These are phyloP conservation scores for Colletotrichum coccodes DNA, from an alignment of 2,329 filamentous ascomycete genomes.

Conservation along the genomic window DNA sequence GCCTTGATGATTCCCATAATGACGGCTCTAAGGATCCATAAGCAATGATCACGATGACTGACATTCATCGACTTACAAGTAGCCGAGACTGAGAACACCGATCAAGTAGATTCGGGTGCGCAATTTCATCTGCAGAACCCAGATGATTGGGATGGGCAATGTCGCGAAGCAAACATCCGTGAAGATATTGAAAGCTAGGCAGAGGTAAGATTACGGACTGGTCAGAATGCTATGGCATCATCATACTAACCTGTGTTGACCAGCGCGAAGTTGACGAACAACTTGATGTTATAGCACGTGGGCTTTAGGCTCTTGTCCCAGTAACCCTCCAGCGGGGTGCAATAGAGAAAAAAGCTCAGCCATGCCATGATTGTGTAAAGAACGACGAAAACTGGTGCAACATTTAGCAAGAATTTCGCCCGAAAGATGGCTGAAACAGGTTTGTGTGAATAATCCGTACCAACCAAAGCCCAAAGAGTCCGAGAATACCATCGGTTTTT, in stretches of 20 bases:
- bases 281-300: conserved; percentile 32
- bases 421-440: neutral
- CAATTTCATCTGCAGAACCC: conserved; percentile 51
- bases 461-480: conserved; percentile 37
- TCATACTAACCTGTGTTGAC: conserved; percentile 24
- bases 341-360: conserved; percentile 38
- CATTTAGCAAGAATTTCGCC: neutral
- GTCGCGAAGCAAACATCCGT: conserved; percentile 56
- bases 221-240: no score
- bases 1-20: conserved; percentile 51
- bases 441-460: conserved; percentile 12
- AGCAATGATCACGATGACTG: neutral
- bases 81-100: conserved; percentile 52
- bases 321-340: conserved; percentile 35
- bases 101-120: conserved; percentile 50
- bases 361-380: conserved; percentile 36
- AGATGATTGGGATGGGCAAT: conserved; percentile 53
- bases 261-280: conserved; percentile 54
- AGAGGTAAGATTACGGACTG: conserved; percentile 11
- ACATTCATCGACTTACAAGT: conserved; percentile 43
- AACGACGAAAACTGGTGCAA: conserved; percentile 33
- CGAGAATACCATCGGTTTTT: conserved; percentile 39
- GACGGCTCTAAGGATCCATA: conserved; percentile 43
- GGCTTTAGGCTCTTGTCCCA: conserved; percentile 35
- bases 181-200: conserved; percentile 50